These are phyloP conservation scores for Iris macrosiphon DNA, from an alignment of 106 monocot species.

Conservation along the genomic window DNA sequence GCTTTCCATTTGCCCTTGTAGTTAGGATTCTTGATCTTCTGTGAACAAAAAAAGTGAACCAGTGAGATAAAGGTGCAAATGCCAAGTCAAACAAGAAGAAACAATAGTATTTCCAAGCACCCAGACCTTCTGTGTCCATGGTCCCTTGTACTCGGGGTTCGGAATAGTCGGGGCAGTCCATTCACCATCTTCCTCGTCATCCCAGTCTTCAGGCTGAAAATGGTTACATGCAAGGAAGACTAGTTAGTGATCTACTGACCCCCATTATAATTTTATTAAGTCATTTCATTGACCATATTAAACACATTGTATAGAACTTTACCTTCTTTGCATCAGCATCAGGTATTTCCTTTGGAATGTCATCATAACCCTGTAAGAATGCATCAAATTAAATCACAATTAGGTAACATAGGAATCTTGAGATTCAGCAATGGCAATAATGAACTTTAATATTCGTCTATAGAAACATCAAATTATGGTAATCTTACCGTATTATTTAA, in stretches of 20 bases:
- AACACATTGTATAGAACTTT: background rate
- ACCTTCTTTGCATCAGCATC: conserved; percentile 66
- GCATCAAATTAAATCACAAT: no score
- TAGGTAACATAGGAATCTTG: no score
- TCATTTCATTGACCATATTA: background rate
- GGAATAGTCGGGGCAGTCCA: conserved; percentile 54
- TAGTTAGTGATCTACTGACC: no score
- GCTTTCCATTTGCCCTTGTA: conserved; percentile 85
- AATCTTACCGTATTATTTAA: background rate
- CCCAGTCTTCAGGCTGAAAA: conserved; percentile 74
- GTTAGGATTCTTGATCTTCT: conserved; percentile 67
- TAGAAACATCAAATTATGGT: no score
- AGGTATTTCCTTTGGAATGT: conserved; percentile 44
- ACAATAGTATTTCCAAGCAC: background rate
- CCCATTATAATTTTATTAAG: conserved; percentile 2
- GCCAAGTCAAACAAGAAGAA: no score
- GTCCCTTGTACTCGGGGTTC: conserved; percentile 47
- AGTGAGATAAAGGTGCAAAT: background rate
- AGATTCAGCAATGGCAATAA: no score
- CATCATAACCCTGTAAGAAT: conserved; percentile 48
- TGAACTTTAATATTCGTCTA: no score
- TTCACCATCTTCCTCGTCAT: conserved; percentile 77
- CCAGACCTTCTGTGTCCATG: conserved; percentile 56
- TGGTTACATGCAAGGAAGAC: no score
- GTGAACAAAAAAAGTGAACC: background rate